Percentiles rank a stretch among this genome's conserved stretches.
These are phyloP conservation scores for Camellia japonica DNA, from an alignment of 148 eudicot species.

Conservation along the genomic window DNA sequence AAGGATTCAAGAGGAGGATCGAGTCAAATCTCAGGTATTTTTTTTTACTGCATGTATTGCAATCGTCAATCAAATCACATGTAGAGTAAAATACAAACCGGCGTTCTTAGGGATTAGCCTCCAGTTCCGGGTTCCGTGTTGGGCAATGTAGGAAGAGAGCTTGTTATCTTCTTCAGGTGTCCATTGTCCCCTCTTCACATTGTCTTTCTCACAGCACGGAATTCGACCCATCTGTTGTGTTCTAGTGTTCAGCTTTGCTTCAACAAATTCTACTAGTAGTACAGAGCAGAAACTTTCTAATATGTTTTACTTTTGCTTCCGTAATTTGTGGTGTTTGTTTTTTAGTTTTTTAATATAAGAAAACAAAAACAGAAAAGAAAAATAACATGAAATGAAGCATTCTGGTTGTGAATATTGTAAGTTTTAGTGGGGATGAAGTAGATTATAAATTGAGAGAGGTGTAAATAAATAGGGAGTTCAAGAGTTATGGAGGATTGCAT, in stretches of 20 bases:
- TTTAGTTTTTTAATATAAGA: neutral
- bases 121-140: conserved; percentile 94
- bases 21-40: neutral
- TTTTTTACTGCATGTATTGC: neutral
- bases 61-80: neutral
- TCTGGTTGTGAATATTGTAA: neutral
- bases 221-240: conserved; percentile 61
- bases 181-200: conserved; percentile 97
- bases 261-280: neutral
- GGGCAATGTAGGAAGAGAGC: conserved; percentile 90
- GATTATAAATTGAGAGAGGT: conserved; percentile 15
- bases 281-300: neutral
- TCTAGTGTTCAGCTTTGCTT: neutral
- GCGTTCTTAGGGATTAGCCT: conserved; percentile 94
- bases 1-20: neutral
- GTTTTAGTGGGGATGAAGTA: neutral
- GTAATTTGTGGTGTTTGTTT: neutral
- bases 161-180: conserved; percentile 97
- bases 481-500: too few relatives aligned
- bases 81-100: conserved; percentile 30
- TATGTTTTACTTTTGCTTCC: neutral
- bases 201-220: conserved; percentile 93
- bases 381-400: neutral
- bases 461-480: conserved; percentile 19
- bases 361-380: neutral